These are phyloP conservation scores for Priceomyces carsonii DNA, from an alignment of 805 yeast genomes.

Conservation along the genomic window DNA sequence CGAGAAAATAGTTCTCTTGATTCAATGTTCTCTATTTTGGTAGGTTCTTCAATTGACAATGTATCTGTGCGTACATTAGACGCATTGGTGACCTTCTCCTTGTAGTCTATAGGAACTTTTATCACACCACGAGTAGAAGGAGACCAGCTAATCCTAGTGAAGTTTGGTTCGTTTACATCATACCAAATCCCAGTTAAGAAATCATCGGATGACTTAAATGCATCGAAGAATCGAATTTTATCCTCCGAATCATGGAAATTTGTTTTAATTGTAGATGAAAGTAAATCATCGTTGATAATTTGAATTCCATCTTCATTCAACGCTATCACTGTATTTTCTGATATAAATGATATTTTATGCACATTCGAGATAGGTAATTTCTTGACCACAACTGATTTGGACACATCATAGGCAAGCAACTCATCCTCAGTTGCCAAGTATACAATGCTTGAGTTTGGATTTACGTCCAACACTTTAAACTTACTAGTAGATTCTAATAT, in stretches of 20 bases:
- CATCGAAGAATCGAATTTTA: slow-evolving; percentile 19
- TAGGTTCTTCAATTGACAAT: slow-evolving; percentile 9
- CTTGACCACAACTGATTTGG: not conserved
- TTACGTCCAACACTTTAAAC: not conserved
- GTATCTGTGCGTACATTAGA: slow-evolving; percentile 13
- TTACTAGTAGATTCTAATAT: not conserved
- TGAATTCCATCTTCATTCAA: slow-evolving; percentile 32
- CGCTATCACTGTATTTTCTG: slow-evolving; percentile 24
- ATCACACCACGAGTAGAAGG: slow-evolving; percentile 12
- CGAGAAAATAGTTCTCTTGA: slow-evolving; percentile 19
- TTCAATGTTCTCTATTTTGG: slow-evolving; percentile 21
- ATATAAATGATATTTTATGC: slow-evolving; percentile 1
- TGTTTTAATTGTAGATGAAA: slow-evolving; percentile 16
- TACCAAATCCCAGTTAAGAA: slow-evolving; percentile 42
- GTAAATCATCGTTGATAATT: slow-evolving; percentile 22
- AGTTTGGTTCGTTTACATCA: slow-evolving; percentile 29
- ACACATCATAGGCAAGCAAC: not conserved
- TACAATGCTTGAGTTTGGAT: not conserved
- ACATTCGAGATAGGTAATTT: slow-evolving; percentile 1
- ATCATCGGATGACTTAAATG: slow-evolving; percentile 29
- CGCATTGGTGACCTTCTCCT: slow-evolving; percentile 19
- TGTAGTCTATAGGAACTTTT: slow-evolving; percentile 12
- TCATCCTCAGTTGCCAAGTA: not conserved
- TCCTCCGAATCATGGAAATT: slow-evolving; percentile 10
- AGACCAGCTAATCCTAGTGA: slow-evolving; percentile 16